A percentile compares a stretch with the other conserved stretches of the same genome.
Conservation (phyloP, 2,329 filamentous ascomycete genomes). For the Microascus cirrosus region DNA sequence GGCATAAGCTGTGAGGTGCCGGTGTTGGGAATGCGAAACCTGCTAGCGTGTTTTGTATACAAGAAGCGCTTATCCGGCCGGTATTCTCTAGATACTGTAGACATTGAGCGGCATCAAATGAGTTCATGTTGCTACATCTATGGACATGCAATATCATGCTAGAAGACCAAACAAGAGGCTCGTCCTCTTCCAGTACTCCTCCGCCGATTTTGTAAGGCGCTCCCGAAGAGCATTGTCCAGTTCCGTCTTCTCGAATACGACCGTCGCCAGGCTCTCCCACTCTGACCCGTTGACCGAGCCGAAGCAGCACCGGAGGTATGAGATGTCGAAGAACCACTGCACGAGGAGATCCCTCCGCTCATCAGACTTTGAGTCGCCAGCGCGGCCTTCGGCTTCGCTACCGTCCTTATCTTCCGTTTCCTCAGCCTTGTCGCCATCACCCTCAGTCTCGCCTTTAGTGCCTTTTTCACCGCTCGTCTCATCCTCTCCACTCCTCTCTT, state of each 20-base stretch:
- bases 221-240: constrained; percentile 35
- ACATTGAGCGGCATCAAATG: neutral
- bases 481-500: constrained; percentile 7
- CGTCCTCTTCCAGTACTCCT: constrained; percentile 76
- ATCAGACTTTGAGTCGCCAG: neutral
- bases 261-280: constrained; percentile 33
- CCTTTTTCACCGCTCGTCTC: constrained; percentile 6
- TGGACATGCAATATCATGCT: constrained; percentile 10
- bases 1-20: constrained; percentile 66
- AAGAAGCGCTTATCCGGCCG: neutral
- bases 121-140: neutral
- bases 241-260: constrained; percentile 30
- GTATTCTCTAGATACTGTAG: neutral
- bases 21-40: neutral
- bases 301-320: constrained; percentile 36
- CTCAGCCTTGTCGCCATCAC: constrained; percentile 4
- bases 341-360: constrained; percentile 31
- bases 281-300: constrained; percentile 15
- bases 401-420: neutral
- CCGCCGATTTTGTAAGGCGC: constrained; percentile 50
- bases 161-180: constrained; percentile 73
- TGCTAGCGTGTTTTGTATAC: neutral
- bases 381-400: neutral
- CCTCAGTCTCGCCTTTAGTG: constrained; percentile 9
- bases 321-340: constrained; percentile 52